Evolutionary conservation across 2,329 filamentous ascomycete species (phyloP).

Genomic region (Huntiella omanensis): DNA sequence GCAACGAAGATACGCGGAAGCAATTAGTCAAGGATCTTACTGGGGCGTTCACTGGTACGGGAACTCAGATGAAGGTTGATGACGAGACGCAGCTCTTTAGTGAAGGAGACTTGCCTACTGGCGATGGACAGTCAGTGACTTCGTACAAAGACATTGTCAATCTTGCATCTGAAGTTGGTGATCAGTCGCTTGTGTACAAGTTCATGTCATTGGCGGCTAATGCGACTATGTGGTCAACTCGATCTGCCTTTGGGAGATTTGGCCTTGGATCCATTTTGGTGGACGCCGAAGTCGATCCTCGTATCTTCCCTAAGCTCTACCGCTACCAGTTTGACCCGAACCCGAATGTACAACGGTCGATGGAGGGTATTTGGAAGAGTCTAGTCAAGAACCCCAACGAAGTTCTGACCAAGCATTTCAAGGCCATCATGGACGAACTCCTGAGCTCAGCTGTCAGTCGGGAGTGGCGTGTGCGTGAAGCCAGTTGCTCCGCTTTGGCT

Average conservation of each 20-base stretch:
- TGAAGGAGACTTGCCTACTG: conserved; percentile 71
- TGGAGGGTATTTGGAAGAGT: conserved; percentile 96
- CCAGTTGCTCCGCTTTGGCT: conserved; percentile 74
- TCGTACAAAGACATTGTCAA: conserved; percentile 98
- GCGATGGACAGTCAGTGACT: conserved; percentile 73
- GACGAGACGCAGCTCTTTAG: conserved; percentile 89
- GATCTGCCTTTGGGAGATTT: conserved; percentile 86
- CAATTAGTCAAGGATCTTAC: conserved; percentile 77
- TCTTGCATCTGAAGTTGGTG: conserved; percentile 87
- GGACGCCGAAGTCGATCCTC: conserved; percentile 73
- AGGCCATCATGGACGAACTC: conserved; percentile 74
- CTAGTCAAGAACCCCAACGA: conserved; percentile 73
- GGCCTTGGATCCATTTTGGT: conserved; percentile 83
- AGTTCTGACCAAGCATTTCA: conserved; percentile 65
- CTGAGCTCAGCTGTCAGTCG: conserved; percentile 70
- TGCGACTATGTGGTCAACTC: conserved; percentile 92
- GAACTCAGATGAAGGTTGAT: conserved; percentile 61
- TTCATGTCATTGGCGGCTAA: conserved; percentile 97
- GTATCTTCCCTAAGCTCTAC: conserved; percentile 87
- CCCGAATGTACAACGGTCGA: conserved; percentile 75
- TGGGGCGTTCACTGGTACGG: conserved; percentile 66
- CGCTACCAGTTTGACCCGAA: conserved; percentile 93
- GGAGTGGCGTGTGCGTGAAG: conserved; percentile 86
- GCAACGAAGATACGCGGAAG: conserved; percentile 60
- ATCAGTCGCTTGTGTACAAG: conserved; percentile 89